Conservation (phyloP, 1,139 yeast genomes). For the Kurtzmaniella quercitrusa region DNA sequence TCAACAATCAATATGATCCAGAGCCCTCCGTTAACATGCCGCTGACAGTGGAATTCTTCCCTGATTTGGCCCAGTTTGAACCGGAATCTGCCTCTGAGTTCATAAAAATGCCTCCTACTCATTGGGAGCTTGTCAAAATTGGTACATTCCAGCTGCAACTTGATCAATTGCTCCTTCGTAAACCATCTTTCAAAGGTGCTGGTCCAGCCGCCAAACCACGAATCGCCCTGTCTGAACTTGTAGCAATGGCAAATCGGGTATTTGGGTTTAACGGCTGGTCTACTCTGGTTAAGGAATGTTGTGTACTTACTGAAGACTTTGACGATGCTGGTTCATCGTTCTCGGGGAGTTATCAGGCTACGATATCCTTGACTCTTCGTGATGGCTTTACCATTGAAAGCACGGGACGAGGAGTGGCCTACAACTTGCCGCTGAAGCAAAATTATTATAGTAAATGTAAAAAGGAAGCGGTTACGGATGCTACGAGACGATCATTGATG, state of each 20-base stretch:
- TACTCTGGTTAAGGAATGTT: slow-evolving; percentile 36
- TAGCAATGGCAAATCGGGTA: slow-evolving; percentile 55
- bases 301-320: slow-evolving; percentile 18
- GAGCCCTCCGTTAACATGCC: slow-evolving; percentile 6
- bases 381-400: slow-evolving; percentile 46
- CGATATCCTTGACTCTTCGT: slow-evolving; percentile 36
- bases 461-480: slow-evolving; percentile 53
- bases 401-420: slow-evolving; percentile 38
- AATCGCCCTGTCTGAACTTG: slow-evolving; percentile 24
- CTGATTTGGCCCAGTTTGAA: slow-evolving; percentile 18
- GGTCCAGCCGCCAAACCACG: background rate
- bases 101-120: slow-evolving; percentile 7
- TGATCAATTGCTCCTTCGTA: slow-evolving; percentile 21
- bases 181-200: slow-evolving; percentile 5
- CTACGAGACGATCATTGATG: slow-evolving; percentile 36
- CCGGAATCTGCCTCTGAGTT: slow-evolving; percentile 5
- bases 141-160: slow-evolving; percentile 34
- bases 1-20: slow-evolving; percentile 4
- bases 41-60: slow-evolving; percentile 22
- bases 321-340: slow-evolving; percentile 14
- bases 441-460: slow-evolving; percentile 41
- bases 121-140: slow-evolving; percentile 30
- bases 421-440: slow-evolving; percentile 28
- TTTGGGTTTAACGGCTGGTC: slow-evolving; percentile 73
- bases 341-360: slow-evolving; percentile 21